Conservation (phyloP, 352 stramenopile genomes). For the Phytophthora brassicae region DNA sequence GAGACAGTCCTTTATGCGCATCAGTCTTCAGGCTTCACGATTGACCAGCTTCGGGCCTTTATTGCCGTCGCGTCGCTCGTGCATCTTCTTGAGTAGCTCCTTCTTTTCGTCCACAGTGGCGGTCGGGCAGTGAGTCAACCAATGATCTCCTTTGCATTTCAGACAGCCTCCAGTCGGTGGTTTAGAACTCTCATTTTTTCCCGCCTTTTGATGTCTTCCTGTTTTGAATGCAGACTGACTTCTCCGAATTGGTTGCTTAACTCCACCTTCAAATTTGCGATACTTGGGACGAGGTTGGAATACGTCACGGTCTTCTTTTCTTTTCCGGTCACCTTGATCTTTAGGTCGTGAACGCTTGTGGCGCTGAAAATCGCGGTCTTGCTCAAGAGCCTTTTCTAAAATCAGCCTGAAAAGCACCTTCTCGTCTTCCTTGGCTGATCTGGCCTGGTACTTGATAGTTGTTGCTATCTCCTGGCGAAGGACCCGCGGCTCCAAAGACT, state of each 20-base stretch:
- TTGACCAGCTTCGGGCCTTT: not conserved
- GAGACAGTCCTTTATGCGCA: constrained; percentile 20
- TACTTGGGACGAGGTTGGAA: not conserved
- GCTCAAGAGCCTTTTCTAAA: constrained; percentile 6
- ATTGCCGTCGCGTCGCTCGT: constrained; percentile 8
- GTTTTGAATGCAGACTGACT: not conserved
- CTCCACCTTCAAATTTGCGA: not conserved
- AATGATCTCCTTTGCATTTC: constrained; percentile 16
- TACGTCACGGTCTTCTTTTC: not conserved
- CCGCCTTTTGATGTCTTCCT: not conserved
- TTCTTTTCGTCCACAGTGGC: constrained; percentile 17
- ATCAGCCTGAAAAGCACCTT: constrained; percentile 15
- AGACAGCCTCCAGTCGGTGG: constrained; percentile 4
- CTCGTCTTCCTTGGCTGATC: not conserved
- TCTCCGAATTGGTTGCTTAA: not conserved
- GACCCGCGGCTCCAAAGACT: not conserved
- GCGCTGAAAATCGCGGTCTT: constrained; percentile 19
- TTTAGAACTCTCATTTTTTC: not conserved
- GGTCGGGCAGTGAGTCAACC: constrained; percentile 1
- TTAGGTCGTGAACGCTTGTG: constrained; percentile 6
- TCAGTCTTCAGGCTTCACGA: not conserved
- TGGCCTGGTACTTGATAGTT: not conserved
- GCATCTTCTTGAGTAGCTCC: constrained; percentile 2
- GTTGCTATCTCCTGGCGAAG: not conserved
- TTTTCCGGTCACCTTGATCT: constrained; percentile 4